Base-by-base conservation (phyloP, 2,329 filamentous ascomycete genomes). In the Epichloe amarillans region DNA sequence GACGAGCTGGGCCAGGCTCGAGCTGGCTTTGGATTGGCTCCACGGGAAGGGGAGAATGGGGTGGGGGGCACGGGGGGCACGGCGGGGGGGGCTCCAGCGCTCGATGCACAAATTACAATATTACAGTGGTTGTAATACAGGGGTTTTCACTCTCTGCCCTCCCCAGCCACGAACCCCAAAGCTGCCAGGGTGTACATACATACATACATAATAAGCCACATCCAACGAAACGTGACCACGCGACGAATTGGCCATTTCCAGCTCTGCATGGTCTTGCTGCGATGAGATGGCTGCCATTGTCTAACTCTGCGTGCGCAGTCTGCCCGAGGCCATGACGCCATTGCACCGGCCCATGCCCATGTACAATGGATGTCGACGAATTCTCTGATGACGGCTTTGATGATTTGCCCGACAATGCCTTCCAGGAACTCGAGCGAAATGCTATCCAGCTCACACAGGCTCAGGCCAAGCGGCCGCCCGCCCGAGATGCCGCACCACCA, bases 301-400 rank as follows among this genome's bases (percentile, higher is more conserved):
- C 39, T 3, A 14, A 26, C 46, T 12, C 23, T n/a, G 21, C 11
- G 33, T 35, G 35, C 30, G 6, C 48, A 26, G 30, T 39, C 19
- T 19, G 15, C 23, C 26, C 5, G 50, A 52, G 38, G 46, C 54
- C 49, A 58, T 54, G 57, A 54, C 37, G 46, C 38, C 49, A 23
- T 37, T 26, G 21, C 33, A 33, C 14, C 40, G 51, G 45, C 48
- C 55, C 59, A 54, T 55, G 45, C 48, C 55, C 59, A 54, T 55
- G 50, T 55, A 56, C 49, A 52, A 69, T 69, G 67, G 66, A 68
- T 52, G 52, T 68, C 67, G 78, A 82, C 67, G 75, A 79, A 54
- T 83, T 80, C 61, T 78, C 73, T 53, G 81, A 83, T 61, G 80
- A 82, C 61, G 79, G 74, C 53, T 71, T 85, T 57, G 79, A 84